These are phyloP conservation scores for Hymenoscyphus occultus DNA, from an alignment of 2,329 filamentous ascomycete genomes.

Conservation along the genomic window DNA sequence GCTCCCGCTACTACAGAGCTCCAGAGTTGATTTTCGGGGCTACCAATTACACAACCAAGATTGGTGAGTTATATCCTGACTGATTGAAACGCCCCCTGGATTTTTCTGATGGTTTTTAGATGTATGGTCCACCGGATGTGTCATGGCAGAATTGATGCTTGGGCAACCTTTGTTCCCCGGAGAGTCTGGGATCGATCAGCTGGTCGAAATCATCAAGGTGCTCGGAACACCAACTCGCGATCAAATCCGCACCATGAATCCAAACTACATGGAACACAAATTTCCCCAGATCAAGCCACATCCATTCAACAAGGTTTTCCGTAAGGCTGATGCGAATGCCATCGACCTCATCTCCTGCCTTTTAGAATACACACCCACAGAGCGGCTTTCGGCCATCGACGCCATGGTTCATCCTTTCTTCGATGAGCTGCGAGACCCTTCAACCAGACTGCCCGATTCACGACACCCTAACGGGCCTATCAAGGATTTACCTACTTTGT, in stretches of 20 bases:
- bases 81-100: background rate
- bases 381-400: conserved; percentile 88
- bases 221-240: conserved; percentile 93
- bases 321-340: conserved; percentile 87
- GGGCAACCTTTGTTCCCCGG: conserved; percentile 97
- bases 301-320: conserved; percentile 98
- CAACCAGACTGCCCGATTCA: conserved; percentile 87
- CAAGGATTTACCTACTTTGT: conserved; percentile 81
- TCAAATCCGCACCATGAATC: conserved; percentile 99
- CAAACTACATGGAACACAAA: conserved; percentile 99
- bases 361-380: conserved; percentile 95
- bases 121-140: conserved; percentile 98
- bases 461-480: conserved; percentile 78
- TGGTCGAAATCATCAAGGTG: conserved; percentile 99
- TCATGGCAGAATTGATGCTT: conserved; percentile 99
- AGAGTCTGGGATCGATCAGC: conserved; percentile 96
- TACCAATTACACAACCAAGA: conserved; percentile 99
- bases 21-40: conserved; percentile 98
- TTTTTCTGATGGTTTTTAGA: conserved; percentile 52
- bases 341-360: conserved; percentile 93
- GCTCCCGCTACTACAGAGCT: conserved; percentile 96
- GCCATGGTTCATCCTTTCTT: conserved; percentile 99
- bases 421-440: conserved; percentile 91
- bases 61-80: conserved; percentile 62
- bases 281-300: conserved; percentile 99